phyloP scores from a whole-genome alignment of 164 flowering plant species.

The Liriodendron chinense region DNA sequence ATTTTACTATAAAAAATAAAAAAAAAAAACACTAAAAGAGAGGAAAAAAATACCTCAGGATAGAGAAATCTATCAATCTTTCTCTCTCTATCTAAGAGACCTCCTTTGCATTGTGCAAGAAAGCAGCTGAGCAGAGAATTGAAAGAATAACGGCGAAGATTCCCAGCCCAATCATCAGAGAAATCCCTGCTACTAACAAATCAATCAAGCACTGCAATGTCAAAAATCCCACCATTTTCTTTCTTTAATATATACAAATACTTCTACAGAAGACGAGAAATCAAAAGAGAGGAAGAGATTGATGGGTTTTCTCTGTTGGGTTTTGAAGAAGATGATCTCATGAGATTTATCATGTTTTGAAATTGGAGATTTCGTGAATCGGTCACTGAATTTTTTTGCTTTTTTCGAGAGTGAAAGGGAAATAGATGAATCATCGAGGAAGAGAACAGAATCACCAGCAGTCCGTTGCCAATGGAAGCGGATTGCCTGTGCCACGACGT shows the following conservation, averaged over 20 bases:
- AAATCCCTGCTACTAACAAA: slow-evolving; percentile 64
- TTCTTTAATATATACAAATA: no score
- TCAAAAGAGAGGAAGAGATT: background rate
- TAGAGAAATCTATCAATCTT: no score
- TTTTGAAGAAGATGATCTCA: background rate
- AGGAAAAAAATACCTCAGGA: slow-evolving; percentile 1
- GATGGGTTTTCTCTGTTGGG: background rate
- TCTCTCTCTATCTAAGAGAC: slow-evolving; percentile 22
- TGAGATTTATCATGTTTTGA: background rate
- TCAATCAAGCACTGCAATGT: slow-evolving; percentile 54
- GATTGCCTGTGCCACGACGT: no score
- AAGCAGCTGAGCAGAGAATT: slow-evolving; percentile 87
- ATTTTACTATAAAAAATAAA: no score
- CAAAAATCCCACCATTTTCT: slow-evolving; percentile 31
- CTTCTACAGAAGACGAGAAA: background rate
- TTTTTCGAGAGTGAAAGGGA: no score
- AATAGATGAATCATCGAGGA: no score
- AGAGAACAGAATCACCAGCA: no score
- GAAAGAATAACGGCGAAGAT: slow-evolving; percentile 68
- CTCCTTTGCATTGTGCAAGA: slow-evolving; percentile 53
- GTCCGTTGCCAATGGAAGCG: no score
- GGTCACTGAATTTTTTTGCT: no score
- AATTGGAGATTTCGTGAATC: no score
- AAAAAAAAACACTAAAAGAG: background rate
- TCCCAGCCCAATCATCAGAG: slow-evolving; percentile 72